These are phyloP conservation scores for Thermoascus crustaceus DNA, from an alignment of 2,329 filamentous ascomycete species.

Conservation along the genomic window DNA sequence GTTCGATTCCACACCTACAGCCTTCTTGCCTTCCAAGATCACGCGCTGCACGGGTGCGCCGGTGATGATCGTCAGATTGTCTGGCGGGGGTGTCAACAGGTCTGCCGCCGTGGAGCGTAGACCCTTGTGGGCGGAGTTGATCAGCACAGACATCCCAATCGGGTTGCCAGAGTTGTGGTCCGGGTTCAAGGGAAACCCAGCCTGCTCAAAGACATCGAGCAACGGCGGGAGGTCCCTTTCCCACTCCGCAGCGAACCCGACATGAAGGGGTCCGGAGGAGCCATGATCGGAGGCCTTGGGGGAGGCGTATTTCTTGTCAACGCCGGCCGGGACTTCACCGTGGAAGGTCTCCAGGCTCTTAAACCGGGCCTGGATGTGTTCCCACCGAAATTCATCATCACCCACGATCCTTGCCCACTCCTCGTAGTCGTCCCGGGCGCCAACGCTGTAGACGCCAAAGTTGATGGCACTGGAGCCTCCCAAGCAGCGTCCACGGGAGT, in stretches of 20 bases:
- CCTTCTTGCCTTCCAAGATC: constrained; percentile 39
- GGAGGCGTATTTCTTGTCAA: constrained; percentile 41
- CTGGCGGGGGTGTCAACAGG: constrained; percentile 36
- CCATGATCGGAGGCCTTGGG: constrained; percentile 44
- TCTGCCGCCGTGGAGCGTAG: constrained; percentile 45
- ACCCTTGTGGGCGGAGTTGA: constrained; percentile 44
- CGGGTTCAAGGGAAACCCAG: constrained; percentile 43
- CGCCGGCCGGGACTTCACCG: constrained; percentile 26
- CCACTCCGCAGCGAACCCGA: constrained; percentile 43
- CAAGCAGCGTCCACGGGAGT: constrained; percentile 44
- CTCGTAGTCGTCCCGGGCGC: constrained; percentile 54
- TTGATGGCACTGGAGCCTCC: constrained; percentile 49
- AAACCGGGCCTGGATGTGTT: constrained; percentile 43
- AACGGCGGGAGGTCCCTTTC: constrained; percentile 42
- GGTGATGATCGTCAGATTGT: constrained; percentile 48
- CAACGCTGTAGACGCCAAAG: constrained; percentile 47
- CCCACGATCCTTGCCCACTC: constrained; percentile 50
- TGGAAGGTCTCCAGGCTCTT: constrained; percentile 50
- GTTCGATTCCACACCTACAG: constrained; percentile 38
- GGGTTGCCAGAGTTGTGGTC: constrained; percentile 54
- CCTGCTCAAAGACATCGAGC: constrained; percentile 42
- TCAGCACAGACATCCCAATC: constrained; percentile 45
- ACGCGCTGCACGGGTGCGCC: constrained; percentile 42
- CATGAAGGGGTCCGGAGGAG: constrained; percentile 38
- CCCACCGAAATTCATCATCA: constrained; percentile 51